Base-by-base conservation (phyloP, 176 grass and related monocot genomes). In the Coix lacrymajobi region DNA sequence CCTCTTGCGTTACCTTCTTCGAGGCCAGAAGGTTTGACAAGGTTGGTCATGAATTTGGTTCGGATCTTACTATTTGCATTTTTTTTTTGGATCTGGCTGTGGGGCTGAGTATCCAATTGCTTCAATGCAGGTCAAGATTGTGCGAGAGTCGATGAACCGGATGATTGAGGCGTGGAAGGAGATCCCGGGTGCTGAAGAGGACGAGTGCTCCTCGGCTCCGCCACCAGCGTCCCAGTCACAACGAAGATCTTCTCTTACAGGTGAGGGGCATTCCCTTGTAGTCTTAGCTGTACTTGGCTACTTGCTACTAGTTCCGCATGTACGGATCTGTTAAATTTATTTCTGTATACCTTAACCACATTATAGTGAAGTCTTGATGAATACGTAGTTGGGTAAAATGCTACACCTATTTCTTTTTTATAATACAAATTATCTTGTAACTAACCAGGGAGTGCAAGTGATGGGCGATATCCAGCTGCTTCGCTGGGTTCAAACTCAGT, bases 101-200 rank as follows among this genome's bases (percentile, higher is more conserved):
- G 36, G 14, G 17, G 11, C 20, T 52, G 34, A 54, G 65, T 71
- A 29, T 81, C 4, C 5, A 38, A 71, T 62, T 67, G n/a, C 20
- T 51, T 28, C 24, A 94, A 92, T 96, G 89, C 45, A 99, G 97
- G 97, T 99, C 40, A 99, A 99, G 82, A 94, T 94, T 71, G 97
- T 99, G 30, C 82, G 97, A 46, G 97, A 99, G 64, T 92, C 93
- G 2, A 96, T 99, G 93, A 96, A 78, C 69, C 69, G 66, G 73
- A 99, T 99, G 97, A 83, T 99, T 67, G 87, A 99, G 76, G 91
- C 79, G 11, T 99, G 97, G 97, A 96, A 90, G 77, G 93, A 92
- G 80, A 96, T 99, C 71, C 93, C 97, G 9, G 85, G 85, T n/a
- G 36, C 73, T 46, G 85, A 86, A 75, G 91, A 92, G 64, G 86